phyloP scores from a whole-genome alignment of 495 filamentous ascomycete species.

The Barbatosphaeria neglecta region DNA sequence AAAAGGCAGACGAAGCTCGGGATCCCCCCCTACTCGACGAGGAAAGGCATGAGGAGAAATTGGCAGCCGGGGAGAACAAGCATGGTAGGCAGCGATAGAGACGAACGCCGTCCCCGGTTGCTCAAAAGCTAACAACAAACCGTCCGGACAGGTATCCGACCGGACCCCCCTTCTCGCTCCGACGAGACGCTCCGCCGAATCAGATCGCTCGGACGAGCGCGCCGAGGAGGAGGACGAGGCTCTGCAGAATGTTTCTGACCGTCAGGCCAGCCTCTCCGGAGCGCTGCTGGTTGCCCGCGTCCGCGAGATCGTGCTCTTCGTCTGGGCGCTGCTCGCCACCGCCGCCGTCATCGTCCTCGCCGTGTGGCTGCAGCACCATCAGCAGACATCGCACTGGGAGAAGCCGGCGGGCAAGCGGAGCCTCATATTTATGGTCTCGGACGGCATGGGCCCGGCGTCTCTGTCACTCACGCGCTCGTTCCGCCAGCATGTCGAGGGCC shows the following conservation, averaged over 20 bases:
- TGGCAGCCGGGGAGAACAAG: neutral
- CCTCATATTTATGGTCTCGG: conserved; percentile 96
- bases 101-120: neutral
- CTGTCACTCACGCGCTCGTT: conserved; percentile 75
- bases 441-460: conserved; percentile 94
- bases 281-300: conserved; percentile 6
- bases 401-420: conserved; percentile 70
- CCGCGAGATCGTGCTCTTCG: conserved; percentile 58
- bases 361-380: conserved; percentile 57
- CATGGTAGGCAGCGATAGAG: neutral
- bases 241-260: conserved; percentile 6
- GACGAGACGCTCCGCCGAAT: conserved; percentile 3
- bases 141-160: conserved; percentile 11
- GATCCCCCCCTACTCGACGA: neutral
- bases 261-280: neutral
- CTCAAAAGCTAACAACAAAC: too few relatives aligned
- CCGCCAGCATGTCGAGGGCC: conserved; percentile 53
- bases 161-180: conserved; percentile 20
- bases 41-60: neutral
- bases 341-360: conserved; percentile 62
- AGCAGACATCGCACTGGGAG: conserved; percentile 28
- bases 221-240: conserved; percentile 21
- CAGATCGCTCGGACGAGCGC: conserved; percentile 11
- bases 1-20: too few relatives aligned
- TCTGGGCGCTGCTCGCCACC: conserved; percentile 85